phyloP scores from a whole-genome alignment of 352 stramenopile species.

The Labyrinthula sp. region DNA sequence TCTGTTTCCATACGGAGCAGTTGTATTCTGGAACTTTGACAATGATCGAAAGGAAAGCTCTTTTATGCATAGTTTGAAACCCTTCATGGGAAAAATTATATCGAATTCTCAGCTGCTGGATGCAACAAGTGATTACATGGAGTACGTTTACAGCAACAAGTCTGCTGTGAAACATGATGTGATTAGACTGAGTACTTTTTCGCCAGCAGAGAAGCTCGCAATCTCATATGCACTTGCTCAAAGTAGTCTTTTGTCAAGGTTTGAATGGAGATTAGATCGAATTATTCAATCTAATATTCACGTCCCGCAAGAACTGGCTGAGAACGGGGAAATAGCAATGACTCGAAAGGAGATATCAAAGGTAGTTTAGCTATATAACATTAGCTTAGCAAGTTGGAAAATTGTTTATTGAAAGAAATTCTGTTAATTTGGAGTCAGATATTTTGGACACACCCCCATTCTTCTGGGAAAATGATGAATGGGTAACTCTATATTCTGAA shows the following conservation, averaged over 20 bases:
- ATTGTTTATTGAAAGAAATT: slow-evolving; percentile 46
- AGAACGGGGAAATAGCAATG: slow-evolving; percentile 62
- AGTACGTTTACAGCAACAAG: slow-evolving; percentile 52
- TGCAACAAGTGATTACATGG: slow-evolving; percentile 62
- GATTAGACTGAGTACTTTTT: slow-evolving; percentile 52
- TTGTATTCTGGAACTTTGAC: slow-evolving; percentile 63
- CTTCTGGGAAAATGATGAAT: slow-evolving; percentile 75
- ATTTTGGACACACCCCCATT: slow-evolving; percentile 77
- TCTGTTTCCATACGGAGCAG: slow-evolving; percentile 43
- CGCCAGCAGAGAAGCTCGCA: slow-evolving; percentile 61
- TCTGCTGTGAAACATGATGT: slow-evolving; percentile 39
- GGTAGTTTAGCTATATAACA: slow-evolving; percentile 64
- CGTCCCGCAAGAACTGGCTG: slow-evolving; percentile 60
- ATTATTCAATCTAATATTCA: slow-evolving; percentile 40
- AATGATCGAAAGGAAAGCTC: slow-evolving; percentile 47
- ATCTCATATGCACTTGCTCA: slow-evolving; percentile 72
- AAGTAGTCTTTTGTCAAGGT: slow-evolving; percentile 69
- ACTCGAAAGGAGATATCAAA: slow-evolving; percentile 65
- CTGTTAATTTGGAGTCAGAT: slow-evolving; percentile 75
- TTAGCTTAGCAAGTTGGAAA: slow-evolving; percentile 35
- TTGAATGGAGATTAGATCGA: slow-evolving; percentile 62
- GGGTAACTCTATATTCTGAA: slow-evolving; percentile 30
- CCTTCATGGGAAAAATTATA: slow-evolving; percentile 3
- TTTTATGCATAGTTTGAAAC: slow-evolving; percentile 31
- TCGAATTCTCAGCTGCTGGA: slow-evolving; percentile 40